These are phyloP conservation scores for Stevia rebaudiana DNA, from an alignment of 140 eudicot species.

Conservation along the genomic window DNA sequence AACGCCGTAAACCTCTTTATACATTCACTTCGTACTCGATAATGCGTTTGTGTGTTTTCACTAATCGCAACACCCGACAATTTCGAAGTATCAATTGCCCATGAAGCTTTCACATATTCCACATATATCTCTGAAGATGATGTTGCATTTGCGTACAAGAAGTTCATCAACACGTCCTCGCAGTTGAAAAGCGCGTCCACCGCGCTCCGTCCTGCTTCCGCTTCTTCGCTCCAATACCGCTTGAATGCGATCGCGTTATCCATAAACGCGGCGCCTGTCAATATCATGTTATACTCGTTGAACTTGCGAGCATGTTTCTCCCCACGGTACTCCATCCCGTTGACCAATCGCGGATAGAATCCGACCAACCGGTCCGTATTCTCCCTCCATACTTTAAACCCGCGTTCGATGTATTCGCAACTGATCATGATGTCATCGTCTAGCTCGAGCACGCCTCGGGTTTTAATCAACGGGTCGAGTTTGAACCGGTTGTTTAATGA, in stretches of 20 bases:
- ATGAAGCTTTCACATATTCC: slow-evolving; percentile 69
- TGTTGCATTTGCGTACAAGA: slow-evolving; percentile 69
- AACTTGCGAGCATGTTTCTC: slow-evolving; percentile 69
- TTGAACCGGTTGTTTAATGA: slow-evolving; percentile 83
- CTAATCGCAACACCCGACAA: slow-evolving; percentile 75
- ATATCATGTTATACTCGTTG: slow-evolving; percentile 74
- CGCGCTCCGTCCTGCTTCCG: slow-evolving; percentile 44
- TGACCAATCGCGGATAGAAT: slow-evolving; percentile 65
- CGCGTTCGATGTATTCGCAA: slow-evolving; percentile 79
- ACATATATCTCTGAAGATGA: slow-evolving; percentile 34
- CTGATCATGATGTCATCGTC: slow-evolving; percentile 92
- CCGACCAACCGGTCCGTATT: slow-evolving; percentile 73
- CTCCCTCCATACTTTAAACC: slow-evolving; percentile 86
- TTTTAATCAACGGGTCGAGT: slow-evolving; percentile 49
- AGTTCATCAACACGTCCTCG: slow-evolving; percentile 82
- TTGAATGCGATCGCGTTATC: slow-evolving; percentile 45
- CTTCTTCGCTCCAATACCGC: slow-evolving; percentile 77
- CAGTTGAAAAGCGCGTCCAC: slow-evolving; percentile 74
- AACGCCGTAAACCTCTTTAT: slow-evolving; percentile 43
- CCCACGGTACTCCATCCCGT: slow-evolving; percentile 56
- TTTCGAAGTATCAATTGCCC: slow-evolving; percentile 71
- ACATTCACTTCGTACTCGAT: slow-evolving; percentile 56
- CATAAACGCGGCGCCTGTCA: slow-evolving; percentile 86
- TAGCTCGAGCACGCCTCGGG: slow-evolving; percentile 71
- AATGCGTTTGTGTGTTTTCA: slow-evolving; percentile 64